Evolutionary conservation across 1,139 yeast genomes (phyloP), one percentile per base, ranked within the genome.

Genomic region (Torulaspora globosa): DNA sequence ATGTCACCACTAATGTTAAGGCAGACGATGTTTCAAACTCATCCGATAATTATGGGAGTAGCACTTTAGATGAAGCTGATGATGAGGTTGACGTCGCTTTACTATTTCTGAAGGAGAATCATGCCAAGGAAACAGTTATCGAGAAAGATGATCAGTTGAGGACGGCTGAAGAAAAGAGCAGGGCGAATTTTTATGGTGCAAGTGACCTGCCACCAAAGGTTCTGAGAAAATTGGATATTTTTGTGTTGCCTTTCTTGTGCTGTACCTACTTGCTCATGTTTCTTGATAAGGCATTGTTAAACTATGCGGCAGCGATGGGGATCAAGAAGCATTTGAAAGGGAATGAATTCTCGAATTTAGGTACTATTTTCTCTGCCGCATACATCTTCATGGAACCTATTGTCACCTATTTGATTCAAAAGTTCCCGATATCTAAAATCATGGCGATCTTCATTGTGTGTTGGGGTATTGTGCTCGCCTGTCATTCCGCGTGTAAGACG

Each of bases 341-440:
- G 5, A 60, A 68, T 39, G 69, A 72, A 43, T 75, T 71, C 55
- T 68, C 73, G 26, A 79, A 84, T 76, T 66, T 78, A 43, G 78
- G 81, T n/a, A 79, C 86, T 1, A 73, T 79, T 27, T 81, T 82
- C 60, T 70, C 71, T 42, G 75, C 73, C 3, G 66, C 75, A 34
- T 78, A 76, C 51, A 78, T 78, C 41, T 67, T 74, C 48, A 83
- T 84, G 29, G 78, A 78, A 40, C 71, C 78, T 16, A 75, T 83
- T 10, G 74, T 76, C 15, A 72, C 75, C 48, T 73, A 70, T 54
- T 57, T 79, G 19, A 63, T 80, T 35, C 80, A 80, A 59, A 70
- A 69, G 50, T 70, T 70, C 42, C 83, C 84, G 2, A 69, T 80
- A 14, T 80, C 79, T 1, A 79, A 76, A 56, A 70, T 72, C 40